These are phyloP conservation scores for Micractinium conductrix DNA, from an alignment of 139 green algal genomes.

Conservation along the genomic window DNA sequence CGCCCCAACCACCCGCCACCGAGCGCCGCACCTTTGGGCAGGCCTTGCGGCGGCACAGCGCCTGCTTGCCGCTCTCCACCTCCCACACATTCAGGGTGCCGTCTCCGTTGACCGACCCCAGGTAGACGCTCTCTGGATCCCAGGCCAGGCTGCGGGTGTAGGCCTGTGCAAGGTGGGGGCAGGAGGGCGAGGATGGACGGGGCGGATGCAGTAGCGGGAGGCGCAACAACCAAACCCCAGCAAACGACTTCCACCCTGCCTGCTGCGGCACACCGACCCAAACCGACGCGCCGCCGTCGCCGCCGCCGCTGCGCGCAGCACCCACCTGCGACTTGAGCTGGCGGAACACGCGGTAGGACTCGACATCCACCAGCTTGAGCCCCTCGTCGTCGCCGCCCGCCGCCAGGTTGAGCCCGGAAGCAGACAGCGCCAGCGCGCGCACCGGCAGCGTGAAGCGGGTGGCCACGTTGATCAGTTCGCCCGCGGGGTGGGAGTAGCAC, in stretches of 20 bases:
- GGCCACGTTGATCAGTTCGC: constrained; percentile 60
- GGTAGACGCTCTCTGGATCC: constrained; percentile 80
- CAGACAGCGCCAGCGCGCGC: constrained; percentile 66
- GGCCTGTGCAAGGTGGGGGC: no score
- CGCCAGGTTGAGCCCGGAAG: constrained; percentile 70
- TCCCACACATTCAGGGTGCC: constrained; percentile 77
- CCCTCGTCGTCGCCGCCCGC: constrained; percentile 79
- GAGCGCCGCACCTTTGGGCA: constrained; percentile 45
- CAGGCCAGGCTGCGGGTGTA: constrained; percentile 78
- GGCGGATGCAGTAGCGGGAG: neutral
- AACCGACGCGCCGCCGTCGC: no score
- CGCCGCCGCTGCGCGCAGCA: no score
- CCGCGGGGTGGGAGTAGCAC: constrained; percentile 58
- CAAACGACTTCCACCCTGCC: no score
- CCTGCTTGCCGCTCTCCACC: constrained; percentile 45
- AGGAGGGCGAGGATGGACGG: neutral
- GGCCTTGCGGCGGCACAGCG: constrained; percentile 35
- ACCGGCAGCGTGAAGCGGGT: constrained; percentile 81
- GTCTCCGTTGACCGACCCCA: constrained; percentile 65
- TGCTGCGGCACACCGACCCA: no score
- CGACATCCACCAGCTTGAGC: constrained; percentile 79
- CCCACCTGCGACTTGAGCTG: constrained; percentile 6
- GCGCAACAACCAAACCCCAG: neutral
- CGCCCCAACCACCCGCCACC: no score
- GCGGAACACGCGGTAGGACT: constrained; percentile 26